These are phyloP conservation scores for Punctularia strigosozonata DNA, from an alignment of 768 basidiomycete species.

Conservation along the genomic window DNA sequence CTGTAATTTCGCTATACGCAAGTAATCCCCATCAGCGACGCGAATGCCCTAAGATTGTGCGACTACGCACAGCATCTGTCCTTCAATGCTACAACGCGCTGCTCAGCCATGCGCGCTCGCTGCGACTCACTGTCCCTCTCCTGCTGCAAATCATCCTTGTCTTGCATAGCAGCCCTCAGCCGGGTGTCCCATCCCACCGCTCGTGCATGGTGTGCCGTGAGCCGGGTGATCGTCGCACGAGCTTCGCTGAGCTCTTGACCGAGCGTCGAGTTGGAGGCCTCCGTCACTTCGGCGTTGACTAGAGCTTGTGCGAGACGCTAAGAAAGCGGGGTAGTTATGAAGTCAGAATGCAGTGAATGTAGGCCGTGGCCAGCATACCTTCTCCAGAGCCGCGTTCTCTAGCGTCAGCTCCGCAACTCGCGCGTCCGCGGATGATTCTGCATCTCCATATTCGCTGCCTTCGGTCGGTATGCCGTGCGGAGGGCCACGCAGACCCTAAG, in stretches of 20 bases:
- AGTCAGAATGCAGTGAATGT: slow-evolving; percentile 2
- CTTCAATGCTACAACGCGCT: slow-evolving; percentile 47
- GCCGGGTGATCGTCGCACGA: slow-evolving; percentile 48
- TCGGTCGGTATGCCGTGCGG: slow-evolving; percentile 2
- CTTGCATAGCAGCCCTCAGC: slow-evolving; percentile 51
- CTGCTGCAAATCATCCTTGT: slow-evolving; percentile 76
- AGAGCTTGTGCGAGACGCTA: slow-evolving; percentile 72
- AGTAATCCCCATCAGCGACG: not conserved
- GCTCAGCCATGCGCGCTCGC: slow-evolving; percentile 57
- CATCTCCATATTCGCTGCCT: slow-evolving; percentile 4
- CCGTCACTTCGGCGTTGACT: slow-evolving; percentile 71
- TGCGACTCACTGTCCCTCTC: slow-evolving; percentile 66
- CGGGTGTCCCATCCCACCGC: slow-evolving; percentile 61
- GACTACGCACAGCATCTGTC: slow-evolving; percentile 48
- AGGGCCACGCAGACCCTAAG: slow-evolving; percentile 9
- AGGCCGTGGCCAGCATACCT: slow-evolving; percentile 24
- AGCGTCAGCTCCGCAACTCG: slow-evolving; percentile 26
- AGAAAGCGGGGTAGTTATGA: slow-evolving; percentile 1
- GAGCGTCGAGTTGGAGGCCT: slow-evolving; percentile 64
- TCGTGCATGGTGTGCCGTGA: slow-evolving; percentile 59
- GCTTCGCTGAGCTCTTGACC: slow-evolving; percentile 69
- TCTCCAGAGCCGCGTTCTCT: slow-evolving; percentile 54
- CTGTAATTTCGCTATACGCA: slow-evolving; percentile 50
- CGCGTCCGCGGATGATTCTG: slow-evolving; percentile 6
- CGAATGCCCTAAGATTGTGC: not conserved